Conservation (phyloP, 192 early-diverging fungal species). For the Coemansia sp. region DNA sequence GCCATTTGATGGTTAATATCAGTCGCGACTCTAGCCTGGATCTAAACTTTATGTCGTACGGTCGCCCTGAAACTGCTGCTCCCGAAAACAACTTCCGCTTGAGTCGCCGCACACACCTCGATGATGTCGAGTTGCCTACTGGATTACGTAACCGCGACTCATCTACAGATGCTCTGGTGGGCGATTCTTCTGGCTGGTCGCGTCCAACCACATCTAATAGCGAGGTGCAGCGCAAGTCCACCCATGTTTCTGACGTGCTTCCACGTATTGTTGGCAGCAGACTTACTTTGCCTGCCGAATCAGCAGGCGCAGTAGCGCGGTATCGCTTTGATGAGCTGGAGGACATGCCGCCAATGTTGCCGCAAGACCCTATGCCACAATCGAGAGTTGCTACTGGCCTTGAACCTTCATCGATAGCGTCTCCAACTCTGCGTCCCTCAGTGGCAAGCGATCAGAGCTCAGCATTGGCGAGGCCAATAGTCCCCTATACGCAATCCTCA, state of each 20-base stretch:
- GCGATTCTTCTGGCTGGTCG: conserved; percentile 23
- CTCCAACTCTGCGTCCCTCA: too few relatives aligned
- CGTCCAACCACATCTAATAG: conserved; percentile 37
- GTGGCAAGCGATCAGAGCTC: not conserved
- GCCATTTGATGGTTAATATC: conserved; percentile 32
- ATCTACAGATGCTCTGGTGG: not conserved
- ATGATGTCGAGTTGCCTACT: conserved; percentile 34
- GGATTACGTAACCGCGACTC: conserved; percentile 38
- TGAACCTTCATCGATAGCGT: too few relatives aligned
- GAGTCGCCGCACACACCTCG: conserved; percentile 38
- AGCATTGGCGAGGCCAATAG: not conserved
- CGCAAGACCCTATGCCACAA: not conserved
- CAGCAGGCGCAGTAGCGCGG: conserved; percentile 30
- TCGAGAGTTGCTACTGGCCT: conserved; percentile 4
- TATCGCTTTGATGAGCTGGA: conserved; percentile 47
- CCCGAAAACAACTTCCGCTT: conserved; percentile 1
- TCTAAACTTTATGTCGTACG: conserved; percentile 5
- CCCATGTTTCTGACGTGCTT: conserved; percentile 43
- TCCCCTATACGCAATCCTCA: conserved; percentile 1
- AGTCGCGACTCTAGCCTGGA: conserved; percentile 36
- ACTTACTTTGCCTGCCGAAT: conserved; percentile 36
- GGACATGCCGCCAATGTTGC: conserved; percentile 7
- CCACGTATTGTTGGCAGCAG: conserved; percentile 46
- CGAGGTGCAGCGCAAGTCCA: conserved; percentile 22
- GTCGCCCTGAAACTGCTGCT: conserved; percentile 2